Percentiles rank a stretch among this genome's conserved stretches.
Evolutionary conservation across 805 yeast species (phyloP).

Genomic region (Candida broadrunensis): DNA sequence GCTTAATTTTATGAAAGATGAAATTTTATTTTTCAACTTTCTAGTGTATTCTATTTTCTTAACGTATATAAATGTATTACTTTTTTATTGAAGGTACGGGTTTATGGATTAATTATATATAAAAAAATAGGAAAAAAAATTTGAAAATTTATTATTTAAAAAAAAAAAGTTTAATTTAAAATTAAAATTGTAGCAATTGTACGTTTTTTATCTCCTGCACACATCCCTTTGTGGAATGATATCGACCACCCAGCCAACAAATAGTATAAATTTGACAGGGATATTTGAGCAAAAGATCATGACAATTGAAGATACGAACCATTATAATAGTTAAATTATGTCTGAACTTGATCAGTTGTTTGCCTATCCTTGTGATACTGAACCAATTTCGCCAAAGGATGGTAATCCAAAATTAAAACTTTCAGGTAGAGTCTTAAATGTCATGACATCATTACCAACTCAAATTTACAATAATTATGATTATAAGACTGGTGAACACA

Average conservation of each 20-base stretch:
- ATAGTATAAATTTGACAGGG: no score
- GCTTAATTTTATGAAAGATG: background rate
- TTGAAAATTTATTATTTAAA: constrained; percentile 8
- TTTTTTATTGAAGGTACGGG: constrained; percentile 18
- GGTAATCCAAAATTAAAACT: constrained; percentile 30
- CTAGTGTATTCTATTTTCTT: constrained; percentile 15
- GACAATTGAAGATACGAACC: no score
- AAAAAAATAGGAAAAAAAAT: constrained; percentile 15
- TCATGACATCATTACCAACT: constrained; percentile 66
- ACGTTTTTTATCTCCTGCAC: no score
- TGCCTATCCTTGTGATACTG: constrained; percentile 19
- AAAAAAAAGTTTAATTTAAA: no score
- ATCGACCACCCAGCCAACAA: no score
- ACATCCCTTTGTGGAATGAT: no score
- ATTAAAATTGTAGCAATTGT: background rate
- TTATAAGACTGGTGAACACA: constrained; percentile 24
- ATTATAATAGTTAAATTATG: no score
- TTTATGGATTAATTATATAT: constrained; percentile 22
- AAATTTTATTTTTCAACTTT: constrained; percentile 7
- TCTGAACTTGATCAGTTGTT: constrained; percentile 9
- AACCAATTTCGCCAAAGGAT: constrained; percentile 26
- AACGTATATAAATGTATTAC: constrained; percentile 18
- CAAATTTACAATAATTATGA: constrained; percentile 46
- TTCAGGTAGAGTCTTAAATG: constrained; percentile 68
- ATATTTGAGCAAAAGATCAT: no score